Evolutionary conservation across 495 filamentous ascomycete genomes (phyloP), one percentile per base, ranked within the genome.

Genomic region (Mycothermus thermophilus): DNA sequence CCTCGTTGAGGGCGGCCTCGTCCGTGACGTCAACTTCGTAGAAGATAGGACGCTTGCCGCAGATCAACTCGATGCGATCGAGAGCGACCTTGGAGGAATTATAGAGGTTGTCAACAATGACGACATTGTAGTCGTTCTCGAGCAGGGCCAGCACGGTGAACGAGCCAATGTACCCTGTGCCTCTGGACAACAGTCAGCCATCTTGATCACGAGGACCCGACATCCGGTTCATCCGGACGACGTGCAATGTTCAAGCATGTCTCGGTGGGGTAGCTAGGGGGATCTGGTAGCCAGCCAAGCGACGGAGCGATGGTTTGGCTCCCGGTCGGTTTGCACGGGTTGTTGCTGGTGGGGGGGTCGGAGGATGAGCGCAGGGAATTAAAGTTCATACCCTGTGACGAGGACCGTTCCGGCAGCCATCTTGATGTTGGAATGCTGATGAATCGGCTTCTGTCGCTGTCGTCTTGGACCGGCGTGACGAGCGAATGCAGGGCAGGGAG

Each of bases 91-190:
- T 62, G 22, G 83, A 93, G 20, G 92, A 93, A 57, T 97, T 97
- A 74, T 87, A 92, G 34, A 96, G 72, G 61, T 77, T 95, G 63
- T 97, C 90, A 38, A 85, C 76, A 38, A 97, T 81, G 46, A 97
- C 79, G 32, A 97, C 92, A 52, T 95, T 80, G 70, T 95, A 95
- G 57, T 77, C 87, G 50, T 87, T 81, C 48, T 93, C 69, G 43
- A 97, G 81, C 14, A 97, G 79, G 23, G 86, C 81, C 34, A 97
- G 76, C 37, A 79, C 66, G 34, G 90, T 97, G 72, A 96, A 96
- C 26, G 90, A 97, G 47, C 90, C 90, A 58, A 97, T 97, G 69
- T 97, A 97, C 64, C 90, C 90, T 38, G 84, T 90, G 46, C 90
- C 90, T 66, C 90, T 97, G 56, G 30, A 41, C 30, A 40, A 36